Percentiles rank a stretch among this genome's conserved stretches.
Conservation (phyloP, 2,329 filamentous ascomycete genomes). For the Ophiostoma australiae region DNA sequence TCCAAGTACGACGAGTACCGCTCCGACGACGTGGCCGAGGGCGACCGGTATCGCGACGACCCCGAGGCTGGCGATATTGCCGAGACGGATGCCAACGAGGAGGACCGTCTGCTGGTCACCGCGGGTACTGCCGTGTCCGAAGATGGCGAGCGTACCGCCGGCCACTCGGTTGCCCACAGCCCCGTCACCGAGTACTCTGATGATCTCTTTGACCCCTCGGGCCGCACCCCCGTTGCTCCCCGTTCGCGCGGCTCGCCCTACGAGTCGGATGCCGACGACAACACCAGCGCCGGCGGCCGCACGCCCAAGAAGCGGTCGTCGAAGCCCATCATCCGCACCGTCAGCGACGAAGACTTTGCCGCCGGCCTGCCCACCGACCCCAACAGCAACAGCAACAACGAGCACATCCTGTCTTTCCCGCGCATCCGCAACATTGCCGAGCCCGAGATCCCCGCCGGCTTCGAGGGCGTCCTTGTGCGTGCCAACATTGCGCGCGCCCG, state of each 20-base stretch:
- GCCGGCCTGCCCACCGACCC: conserved; percentile 30
- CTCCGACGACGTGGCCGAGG: conserved; percentile 48
- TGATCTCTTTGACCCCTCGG: conserved; percentile 49
- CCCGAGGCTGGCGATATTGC: conserved; percentile 34
- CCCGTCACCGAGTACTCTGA: conserved; percentile 43
- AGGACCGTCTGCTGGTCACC: conserved; percentile 42
- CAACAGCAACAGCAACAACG: conserved; percentile 30
- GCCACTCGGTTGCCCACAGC: conserved; percentile 33
- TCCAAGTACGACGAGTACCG: conserved; percentile 64
- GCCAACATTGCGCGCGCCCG: conserved; percentile 32
- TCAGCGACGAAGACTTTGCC: conserved; percentile 28
- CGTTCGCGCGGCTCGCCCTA: conserved; percentile 47
- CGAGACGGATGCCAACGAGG: conserved; percentile 28
- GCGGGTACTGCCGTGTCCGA: conserved; percentile 30
- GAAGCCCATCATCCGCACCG: conserved; percentile 33
- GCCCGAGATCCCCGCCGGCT: conserved; percentile 38
- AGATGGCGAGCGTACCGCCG: conserved; percentile 29
- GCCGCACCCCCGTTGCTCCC: conserved; percentile 50
- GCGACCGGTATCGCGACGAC: conserved; percentile 56
- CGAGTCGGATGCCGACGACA: conserved; percentile 47
- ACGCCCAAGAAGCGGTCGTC: conserved; percentile 30
- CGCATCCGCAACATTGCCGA: conserved; percentile 46
- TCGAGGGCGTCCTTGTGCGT: conserved; percentile 41
- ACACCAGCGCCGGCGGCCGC: conserved; percentile 26
- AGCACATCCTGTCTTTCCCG: conserved; percentile 59